Evolutionary conservation across 345 rosid genomes (phyloP).

Genomic region (Salix suchowensis): DNA sequence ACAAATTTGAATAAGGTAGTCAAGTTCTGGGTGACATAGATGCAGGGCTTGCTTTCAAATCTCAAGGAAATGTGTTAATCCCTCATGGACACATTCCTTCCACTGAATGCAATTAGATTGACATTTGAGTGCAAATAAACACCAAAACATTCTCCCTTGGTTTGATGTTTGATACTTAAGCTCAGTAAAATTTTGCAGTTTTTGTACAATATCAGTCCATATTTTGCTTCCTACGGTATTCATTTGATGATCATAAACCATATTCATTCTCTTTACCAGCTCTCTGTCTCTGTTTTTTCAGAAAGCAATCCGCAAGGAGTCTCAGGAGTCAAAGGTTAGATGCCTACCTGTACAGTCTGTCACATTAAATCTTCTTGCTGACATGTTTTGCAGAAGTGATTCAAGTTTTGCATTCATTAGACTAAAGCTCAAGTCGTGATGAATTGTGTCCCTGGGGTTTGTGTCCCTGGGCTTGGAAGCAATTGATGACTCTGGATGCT

Average conservation of each 20-base stretch:
- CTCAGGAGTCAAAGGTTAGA: constrained; percentile 75
- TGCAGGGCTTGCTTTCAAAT: not conserved
- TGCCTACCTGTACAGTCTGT: not conserved
- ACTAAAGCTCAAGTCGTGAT: not conserved
- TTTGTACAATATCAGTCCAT: not conserved
- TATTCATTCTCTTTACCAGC: not conserved
- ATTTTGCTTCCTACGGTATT: not conserved
- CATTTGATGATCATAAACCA: not conserved
- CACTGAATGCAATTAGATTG: not conserved
- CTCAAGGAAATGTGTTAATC: not conserved
- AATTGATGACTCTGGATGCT: not conserved
- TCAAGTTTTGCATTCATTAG: not conserved
- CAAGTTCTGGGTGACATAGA: not conserved
- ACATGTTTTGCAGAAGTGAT: not conserved
- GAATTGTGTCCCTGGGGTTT: not conserved
- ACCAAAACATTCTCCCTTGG: not conserved
- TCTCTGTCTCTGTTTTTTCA: constrained; percentile 29
- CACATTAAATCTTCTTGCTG: not conserved
- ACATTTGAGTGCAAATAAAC: not conserved
- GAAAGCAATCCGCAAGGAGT: constrained; percentile 79
- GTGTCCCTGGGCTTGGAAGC: not conserved
- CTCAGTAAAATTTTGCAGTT: not conserved
- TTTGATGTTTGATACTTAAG: constrained; percentile 3
- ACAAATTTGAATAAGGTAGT: not conserved
- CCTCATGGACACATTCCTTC: not conserved